These are phyloP conservation scores for Testicularia cyperi DNA, from an alignment of 1,284 basidiomycete species.

Conservation along the genomic window DNA sequence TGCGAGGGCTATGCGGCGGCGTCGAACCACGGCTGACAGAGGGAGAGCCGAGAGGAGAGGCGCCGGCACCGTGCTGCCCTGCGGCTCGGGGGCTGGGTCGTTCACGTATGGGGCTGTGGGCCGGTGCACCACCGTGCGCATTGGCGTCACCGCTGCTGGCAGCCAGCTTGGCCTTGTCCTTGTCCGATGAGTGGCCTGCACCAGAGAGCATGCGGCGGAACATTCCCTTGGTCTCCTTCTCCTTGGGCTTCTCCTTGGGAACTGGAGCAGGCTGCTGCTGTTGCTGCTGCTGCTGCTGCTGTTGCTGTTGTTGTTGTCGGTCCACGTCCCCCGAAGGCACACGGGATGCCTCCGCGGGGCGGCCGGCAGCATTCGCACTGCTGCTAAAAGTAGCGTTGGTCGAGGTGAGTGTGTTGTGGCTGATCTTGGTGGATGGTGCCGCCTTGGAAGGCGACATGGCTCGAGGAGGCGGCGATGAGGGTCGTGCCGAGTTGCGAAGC, in stretches of 20 bases:
- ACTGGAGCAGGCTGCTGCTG: background rate
- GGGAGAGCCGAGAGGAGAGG: slow-evolving; percentile 40
- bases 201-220: slow-evolving; percentile 55
- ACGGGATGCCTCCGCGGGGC: slow-evolving; percentile 8
- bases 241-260: slow-evolving; percentile 37
- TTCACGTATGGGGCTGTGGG: slow-evolving; percentile 19
- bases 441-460: slow-evolving; percentile 51
- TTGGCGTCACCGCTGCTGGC: background rate
- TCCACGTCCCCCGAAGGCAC: slow-evolving; percentile 8
- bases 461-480: slow-evolving; percentile 46
- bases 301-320: background rate
- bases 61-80: slow-evolving; percentile 26
- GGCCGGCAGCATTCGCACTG: slow-evolving; percentile 22
- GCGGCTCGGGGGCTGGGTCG: slow-evolving; percentile 22
- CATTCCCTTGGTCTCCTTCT: slow-evolving; percentile 50
- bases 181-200: slow-evolving; percentile 15
- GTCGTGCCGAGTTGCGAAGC: slow-evolving; percentile 38
- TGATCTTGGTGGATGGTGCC: slow-evolving; percentile 39
- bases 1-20: slow-evolving; percentile 41
- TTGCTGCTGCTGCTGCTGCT: background rate
- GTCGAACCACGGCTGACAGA: slow-evolving; percentile 34
- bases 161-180: slow-evolving; percentile 16
- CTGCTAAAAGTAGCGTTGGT: slow-evolving; percentile 35
- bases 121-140: too few relatives aligned
- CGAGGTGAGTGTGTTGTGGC: slow-evolving; percentile 46